Base-by-base conservation (phyloP, 192 early-diverging fungal species). In the Backusella luteola region DNA sequence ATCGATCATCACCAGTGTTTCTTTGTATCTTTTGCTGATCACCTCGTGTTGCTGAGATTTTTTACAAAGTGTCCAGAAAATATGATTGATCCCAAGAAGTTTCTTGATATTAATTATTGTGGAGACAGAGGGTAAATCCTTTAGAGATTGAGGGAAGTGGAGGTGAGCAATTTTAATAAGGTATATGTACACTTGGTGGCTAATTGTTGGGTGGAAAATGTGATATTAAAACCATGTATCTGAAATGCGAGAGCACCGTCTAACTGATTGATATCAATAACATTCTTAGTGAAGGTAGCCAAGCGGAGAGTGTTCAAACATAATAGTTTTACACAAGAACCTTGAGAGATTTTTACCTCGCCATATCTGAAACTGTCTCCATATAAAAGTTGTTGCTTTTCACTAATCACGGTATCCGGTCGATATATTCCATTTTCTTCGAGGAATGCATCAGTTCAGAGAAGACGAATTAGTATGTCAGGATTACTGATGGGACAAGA, bases 101-200 rank as follows among this genome's bases (percentile, higher is more conserved):
- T 39, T 36, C n/a, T 59, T 66, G 21, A 66, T 66, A 26, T 74
- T 74, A 5, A 63, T 34, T 0, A 74, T 6, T 0, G 53, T 74
- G 2, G 66, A 21, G 34, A 74, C 5, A 12, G 73, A 74, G 1
- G 73, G 73, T 14, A 74, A 23, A 34, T 66, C 38, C 26, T 74
- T 56, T 1, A 74, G 11, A 1, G 52, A 42, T 35, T 66, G 34
- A 36, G 59, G 52, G 17, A 74, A 74, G 6, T 39, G 53, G 26
- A 63, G 11, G 41, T 42, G 41, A 9, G 11, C 11, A 14, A 42
- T 42, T 42, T 42, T 12, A 9, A 14, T 42, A 42, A 42, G 0
- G 41, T 11, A 14, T 42, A 42, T 0, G 14, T 42, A 11, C 41
- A 0, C 41, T 42, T 42, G 8, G 1, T 9, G 11, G 41, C 3